Evolutionary conservation across 352 stramenopile genomes (phyloP).

Genomic region (Thalassiosira ordinaria): DNA sequence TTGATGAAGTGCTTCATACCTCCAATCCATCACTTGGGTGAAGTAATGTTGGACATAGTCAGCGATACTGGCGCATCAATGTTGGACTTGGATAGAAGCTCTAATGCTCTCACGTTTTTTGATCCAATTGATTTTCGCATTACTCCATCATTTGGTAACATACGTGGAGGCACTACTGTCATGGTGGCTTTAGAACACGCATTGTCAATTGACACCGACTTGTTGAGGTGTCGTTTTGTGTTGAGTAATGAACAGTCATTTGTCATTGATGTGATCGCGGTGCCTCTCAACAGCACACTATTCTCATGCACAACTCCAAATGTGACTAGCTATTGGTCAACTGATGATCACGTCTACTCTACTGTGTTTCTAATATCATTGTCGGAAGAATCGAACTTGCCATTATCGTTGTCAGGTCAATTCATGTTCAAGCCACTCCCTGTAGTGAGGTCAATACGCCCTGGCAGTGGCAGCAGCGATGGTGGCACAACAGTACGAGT

Average conservation of each 20-base stretch:
- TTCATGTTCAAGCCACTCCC: slow-evolving; percentile 40
- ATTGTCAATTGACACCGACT: not conserved
- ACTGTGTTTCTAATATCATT: slow-evolving; percentile 12
- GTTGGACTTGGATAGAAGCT: slow-evolving; percentile 11
- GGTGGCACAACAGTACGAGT: slow-evolving; percentile 36
- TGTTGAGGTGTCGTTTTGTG: slow-evolving; percentile 12
- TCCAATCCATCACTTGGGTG: slow-evolving; percentile 12
- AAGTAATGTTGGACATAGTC: slow-evolving; percentile 17
- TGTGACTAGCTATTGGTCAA: slow-evolving; percentile 1
- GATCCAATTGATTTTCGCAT: slow-evolving; percentile 9
- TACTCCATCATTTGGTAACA: slow-evolving; percentile 12
- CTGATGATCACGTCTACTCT: slow-evolving; percentile 20
- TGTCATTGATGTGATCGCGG: slow-evolving; percentile 5
- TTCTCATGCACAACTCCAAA: slow-evolving; percentile 32
- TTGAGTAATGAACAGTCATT: not conserved
- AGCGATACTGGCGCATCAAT: slow-evolving; percentile 7
- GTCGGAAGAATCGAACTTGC: not conserved
- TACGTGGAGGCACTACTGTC: slow-evolving; percentile 9
- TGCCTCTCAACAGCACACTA: not conserved
- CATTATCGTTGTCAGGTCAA: slow-evolving; percentile 1
- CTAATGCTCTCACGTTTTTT: not conserved
- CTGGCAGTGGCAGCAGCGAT: slow-evolving; percentile 6
- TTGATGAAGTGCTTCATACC: slow-evolving; percentile 5
- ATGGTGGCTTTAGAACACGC: not conserved
- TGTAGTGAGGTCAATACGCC: slow-evolving; percentile 20